Evolutionary conservation across 2,329 filamentous ascomycete species (phyloP).

Genomic region (Arthrinium puccinioides): DNA sequence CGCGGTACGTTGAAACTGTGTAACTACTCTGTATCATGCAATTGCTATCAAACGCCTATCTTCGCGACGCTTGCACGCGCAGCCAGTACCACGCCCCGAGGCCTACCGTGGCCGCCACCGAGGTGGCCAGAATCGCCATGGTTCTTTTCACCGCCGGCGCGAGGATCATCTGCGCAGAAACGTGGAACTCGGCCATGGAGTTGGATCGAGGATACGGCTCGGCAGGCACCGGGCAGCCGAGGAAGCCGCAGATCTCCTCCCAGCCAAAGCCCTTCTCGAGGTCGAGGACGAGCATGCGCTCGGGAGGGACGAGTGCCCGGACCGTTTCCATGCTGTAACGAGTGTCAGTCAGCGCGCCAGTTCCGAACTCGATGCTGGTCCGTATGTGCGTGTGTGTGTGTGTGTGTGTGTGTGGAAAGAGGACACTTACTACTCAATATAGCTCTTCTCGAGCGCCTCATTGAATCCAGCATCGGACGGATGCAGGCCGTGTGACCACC

Average conservation of each 20-base stretch:
- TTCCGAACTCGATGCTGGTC: background rate
- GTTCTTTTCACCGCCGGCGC: background rate
- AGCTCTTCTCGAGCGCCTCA: background rate
- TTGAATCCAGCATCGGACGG: background rate
- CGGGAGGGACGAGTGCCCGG: background rate
- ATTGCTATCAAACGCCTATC: too few relatives aligned
- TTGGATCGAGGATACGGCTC: conserved; percentile 1
- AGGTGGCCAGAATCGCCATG: background rate
- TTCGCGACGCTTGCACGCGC: background rate
- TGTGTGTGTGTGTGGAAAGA: background rate
- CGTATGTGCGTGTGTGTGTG: too few relatives aligned
- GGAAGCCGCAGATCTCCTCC: conserved; percentile 2
- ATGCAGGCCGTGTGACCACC: conserved; percentile 1
- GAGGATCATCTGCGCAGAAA: conserved; percentile 1
- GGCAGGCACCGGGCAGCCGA: background rate
- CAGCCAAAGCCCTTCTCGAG: conserved; percentile 1
- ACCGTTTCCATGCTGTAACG: background rate
- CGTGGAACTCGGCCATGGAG: conserved; percentile 2
- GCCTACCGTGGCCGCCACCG: background rate
- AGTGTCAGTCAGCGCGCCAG: background rate
- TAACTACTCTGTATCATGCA: background rate
- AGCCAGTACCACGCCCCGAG: background rate
- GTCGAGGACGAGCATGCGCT: background rate
- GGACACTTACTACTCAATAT: background rate
- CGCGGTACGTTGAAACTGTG: background rate